phyloP scores from a whole-genome alignment of 148 eudicot genomes.

The Cornus controversa region DNA sequence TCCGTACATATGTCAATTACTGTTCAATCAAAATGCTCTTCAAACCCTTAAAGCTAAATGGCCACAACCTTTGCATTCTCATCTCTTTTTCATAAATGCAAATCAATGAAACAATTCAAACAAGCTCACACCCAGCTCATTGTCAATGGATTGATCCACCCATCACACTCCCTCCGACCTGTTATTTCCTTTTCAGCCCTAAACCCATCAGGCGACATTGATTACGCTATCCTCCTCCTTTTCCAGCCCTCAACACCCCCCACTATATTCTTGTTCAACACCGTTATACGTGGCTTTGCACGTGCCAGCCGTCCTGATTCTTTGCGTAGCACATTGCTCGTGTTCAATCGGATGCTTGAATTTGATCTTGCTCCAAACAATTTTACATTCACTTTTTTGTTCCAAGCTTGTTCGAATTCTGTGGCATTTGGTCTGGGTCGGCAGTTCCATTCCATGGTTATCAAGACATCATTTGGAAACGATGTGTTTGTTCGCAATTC shows the following conservation, averaged over 20 bases:
- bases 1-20: background rate
- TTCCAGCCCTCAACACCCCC: background rate
- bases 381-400: background rate
- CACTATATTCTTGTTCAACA: background rate
- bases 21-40: background rate
- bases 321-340: background rate
- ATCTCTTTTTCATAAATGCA: background rate
- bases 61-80: background rate
- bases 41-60: background rate
- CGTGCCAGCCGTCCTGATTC: background rate
- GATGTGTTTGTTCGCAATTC: background rate
- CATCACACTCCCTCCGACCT: background rate
- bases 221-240: background rate
- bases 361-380: background rate
- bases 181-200: background rate
- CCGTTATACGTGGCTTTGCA: background rate
- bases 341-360: background rate
- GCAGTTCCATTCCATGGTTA: background rate
- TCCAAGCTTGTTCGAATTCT: background rate
- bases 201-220: background rate
- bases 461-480: background rate
- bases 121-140: background rate
- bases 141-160: too few relatives aligned
- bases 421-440: background rate
- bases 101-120: background rate